A percentile compares a stretch with the other conserved stretches of the same genome.
Evolutionary conservation across 108 stramenopile species (phyloP).

Genomic region (Pseudonitzschia multistriata): DNA sequence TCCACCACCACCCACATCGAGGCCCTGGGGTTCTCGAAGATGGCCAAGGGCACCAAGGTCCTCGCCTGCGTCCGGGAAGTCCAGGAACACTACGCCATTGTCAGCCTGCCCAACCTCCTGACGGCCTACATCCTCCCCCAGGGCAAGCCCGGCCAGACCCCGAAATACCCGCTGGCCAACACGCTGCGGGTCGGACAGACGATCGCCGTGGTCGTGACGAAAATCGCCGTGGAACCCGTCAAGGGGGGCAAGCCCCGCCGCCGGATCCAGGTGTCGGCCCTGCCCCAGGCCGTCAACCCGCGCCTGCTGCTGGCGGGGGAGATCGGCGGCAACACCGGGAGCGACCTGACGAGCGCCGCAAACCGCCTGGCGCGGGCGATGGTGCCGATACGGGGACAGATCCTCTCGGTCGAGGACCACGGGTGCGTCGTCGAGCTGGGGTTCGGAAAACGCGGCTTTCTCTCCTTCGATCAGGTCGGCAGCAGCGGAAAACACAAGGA

Average conservation of each 20-base stretch:
- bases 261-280: constrained; percentile 71
- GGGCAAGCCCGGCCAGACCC: constrained; percentile 2
- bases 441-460: constrained; percentile 49
- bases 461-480: constrained; percentile 59
- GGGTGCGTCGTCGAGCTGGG: constrained; percentile 80
- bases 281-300: constrained; percentile 57
- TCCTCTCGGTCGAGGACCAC: constrained; percentile 74
- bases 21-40: constrained; percentile 60
- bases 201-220: constrained; percentile 60
- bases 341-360: constrained; percentile 1
- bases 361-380: constrained; percentile 1
- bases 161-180: constrained; percentile 2
- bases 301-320: constrained; percentile 9
- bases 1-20: constrained; percentile 55
- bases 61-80: constrained; percentile 69
- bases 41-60: constrained; percentile 64
- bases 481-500: constrained; percentile 22
- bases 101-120: constrained; percentile 69
- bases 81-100: constrained; percentile 60
- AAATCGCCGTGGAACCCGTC: constrained; percentile 49
- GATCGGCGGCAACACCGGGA: neutral
- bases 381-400: constrained; percentile 51
- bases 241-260: constrained; percentile 37
- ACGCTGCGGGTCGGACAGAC: constrained; percentile 49
- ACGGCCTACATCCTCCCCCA: constrained; percentile 68